Percentiles rank a stretch among this genome's conserved stretches.
phyloP scores from a whole-genome alignment of 23 red algal genomes.

The Gracilariopsis chorda region DNA sequence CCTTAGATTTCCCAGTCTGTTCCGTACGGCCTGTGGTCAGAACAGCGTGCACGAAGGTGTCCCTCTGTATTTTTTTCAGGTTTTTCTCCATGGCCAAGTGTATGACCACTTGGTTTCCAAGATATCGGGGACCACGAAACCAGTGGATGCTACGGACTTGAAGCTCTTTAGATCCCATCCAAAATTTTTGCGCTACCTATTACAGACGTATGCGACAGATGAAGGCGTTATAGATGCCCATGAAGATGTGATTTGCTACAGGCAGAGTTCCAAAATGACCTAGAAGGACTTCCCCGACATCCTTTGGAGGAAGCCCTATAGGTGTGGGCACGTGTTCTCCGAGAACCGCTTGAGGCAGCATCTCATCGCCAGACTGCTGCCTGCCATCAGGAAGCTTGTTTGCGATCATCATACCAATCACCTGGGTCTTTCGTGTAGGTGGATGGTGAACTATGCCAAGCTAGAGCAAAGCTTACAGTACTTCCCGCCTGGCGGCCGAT shows the following conservation, averaged over 20 bases:
- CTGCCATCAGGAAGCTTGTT: neutral
- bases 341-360: neutral
- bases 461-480: neutral
- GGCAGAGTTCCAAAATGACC: neutral
- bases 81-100: neutral
- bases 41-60: neutral
- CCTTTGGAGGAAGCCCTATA: neutral
- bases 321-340: neutral
- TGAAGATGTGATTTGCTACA: neutral
- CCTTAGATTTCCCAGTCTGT: neutral
- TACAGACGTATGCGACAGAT: conserved; percentile 17
- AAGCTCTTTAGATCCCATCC: neutral
- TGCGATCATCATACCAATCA: neutral
- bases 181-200: neutral
- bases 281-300: neutral
- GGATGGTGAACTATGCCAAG: neutral
- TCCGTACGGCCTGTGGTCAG: neutral
- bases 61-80: conserved; percentile 8
- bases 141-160: neutral
- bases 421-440: neutral
- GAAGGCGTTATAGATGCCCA: conserved; percentile 7
- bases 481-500: no score
- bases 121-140: neutral
- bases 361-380: neutral
- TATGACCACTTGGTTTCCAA: neutral